Evolutionary conservation across 2,329 filamentous ascomycete genomes (phyloP).

Genomic region (Xylaria sp.): DNA sequence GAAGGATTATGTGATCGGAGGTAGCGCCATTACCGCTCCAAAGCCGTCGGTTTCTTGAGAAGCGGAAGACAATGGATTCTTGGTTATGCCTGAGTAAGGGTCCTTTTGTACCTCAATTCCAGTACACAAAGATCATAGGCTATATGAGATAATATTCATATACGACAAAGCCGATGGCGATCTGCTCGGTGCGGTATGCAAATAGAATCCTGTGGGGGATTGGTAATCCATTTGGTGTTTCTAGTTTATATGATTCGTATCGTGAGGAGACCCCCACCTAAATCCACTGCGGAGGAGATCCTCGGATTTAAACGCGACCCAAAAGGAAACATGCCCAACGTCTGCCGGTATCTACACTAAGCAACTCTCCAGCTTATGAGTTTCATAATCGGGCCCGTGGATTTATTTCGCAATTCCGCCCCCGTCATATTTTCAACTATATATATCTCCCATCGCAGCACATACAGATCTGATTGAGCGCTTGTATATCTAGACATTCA

Average conservation of each 20-base stretch:
- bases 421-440: not conserved
- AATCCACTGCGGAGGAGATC: conserved; percentile 17
- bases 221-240: conserved; percentile 32
- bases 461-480: not conserved
- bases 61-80: not conserved
- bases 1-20: not conserved
- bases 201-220: conserved; percentile 15
- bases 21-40: not conserved
- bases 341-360: conserved; percentile 1
- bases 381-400: conserved; percentile 6
- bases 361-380: conserved; percentile 9
- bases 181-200: not conserved
- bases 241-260: conserved; percentile 14
- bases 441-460: conserved; percentile 7
- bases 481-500: conserved; percentile 1
- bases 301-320: conserved; percentile 34
- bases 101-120: not conserved
- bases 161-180: not conserved
- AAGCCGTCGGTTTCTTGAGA: not conserved
- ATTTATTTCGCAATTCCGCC: conserved; percentile 11
- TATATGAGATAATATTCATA: not conserved
- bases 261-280: conserved; percentile 32
- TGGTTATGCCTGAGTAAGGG: not conserved
- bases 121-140: not conserved
- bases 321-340: conserved; percentile 27